A percentile compares a stretch with the other conserved stretches of the same genome.
Evolutionary conservation across 805 yeast genomes (phyloP).

Genomic region (Cyberlindnera subsufficiens): DNA sequence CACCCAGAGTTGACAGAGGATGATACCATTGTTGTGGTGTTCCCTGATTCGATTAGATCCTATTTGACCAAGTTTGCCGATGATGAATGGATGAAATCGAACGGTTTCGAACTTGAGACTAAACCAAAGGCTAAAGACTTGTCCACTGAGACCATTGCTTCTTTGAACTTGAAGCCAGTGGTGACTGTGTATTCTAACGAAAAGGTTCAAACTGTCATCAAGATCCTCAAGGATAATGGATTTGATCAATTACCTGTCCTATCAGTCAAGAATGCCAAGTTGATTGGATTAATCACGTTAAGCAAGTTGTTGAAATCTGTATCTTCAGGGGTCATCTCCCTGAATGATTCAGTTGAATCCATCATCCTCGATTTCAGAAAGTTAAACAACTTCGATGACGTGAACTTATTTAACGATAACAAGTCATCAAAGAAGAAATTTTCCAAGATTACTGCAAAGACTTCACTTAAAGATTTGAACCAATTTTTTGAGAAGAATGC

Average conservation of each 20-base stretch:
- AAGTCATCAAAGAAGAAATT: constrained; percentile 62
- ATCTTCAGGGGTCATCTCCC: constrained; percentile 52
- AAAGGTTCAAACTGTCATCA: constrained; percentile 58
- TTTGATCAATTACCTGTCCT: constrained; percentile 85
- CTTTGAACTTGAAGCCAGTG: constrained; percentile 72
- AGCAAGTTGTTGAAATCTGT: constrained; percentile 64
- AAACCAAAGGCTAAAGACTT: constrained; percentile 37
- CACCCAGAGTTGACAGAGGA: constrained; percentile 58
- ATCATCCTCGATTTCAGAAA: constrained; percentile 73
- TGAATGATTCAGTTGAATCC: constrained; percentile 48
- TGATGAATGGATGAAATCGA: constrained; percentile 84
- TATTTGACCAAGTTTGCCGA: constrained; percentile 84
- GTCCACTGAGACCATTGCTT: constrained; percentile 55
- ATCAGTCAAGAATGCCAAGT: constrained; percentile 37
- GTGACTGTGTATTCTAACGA: constrained; percentile 62
- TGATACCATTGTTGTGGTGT: constrained; percentile 70
- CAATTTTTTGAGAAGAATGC: constrained; percentile 81
- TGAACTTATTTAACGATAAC: constrained; percentile 56
- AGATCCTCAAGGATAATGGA: constrained; percentile 65
- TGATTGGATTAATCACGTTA: constrained; percentile 72
- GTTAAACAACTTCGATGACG: constrained; percentile 52
- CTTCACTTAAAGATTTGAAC: constrained; percentile 64
- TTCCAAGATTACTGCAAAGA: constrained; percentile 56
- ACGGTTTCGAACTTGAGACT: constrained; percentile 56
- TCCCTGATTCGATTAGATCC: constrained; percentile 85